Conservation (phyloP, 129 eudicot genomes). For the Kitagawia praeruptora region DNA sequence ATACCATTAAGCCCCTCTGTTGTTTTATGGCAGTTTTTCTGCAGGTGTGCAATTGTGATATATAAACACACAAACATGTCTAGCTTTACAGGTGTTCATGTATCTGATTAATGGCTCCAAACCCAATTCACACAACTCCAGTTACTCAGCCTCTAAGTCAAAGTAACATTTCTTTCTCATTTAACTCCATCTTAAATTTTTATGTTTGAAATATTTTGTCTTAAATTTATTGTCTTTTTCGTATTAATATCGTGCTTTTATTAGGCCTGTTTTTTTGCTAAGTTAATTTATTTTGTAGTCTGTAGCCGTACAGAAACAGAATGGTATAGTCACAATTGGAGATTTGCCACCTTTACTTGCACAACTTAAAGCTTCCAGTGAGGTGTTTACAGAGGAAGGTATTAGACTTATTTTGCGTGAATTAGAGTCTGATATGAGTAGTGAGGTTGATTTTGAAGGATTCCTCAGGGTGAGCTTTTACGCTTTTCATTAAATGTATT, state of each 20-base stretch:
- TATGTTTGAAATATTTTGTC: neutral
- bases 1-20: neutral
- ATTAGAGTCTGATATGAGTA: conserved; percentile 38
- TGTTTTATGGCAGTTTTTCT: neutral
- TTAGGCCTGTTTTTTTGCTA: neutral
- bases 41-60: neutral
- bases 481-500: neutral
- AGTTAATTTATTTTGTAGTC: conserved; percentile 37
- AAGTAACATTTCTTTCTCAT: conserved; percentile 26
- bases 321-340: conserved; percentile 45
- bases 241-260: neutral
- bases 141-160: conserved; percentile 67
- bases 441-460: conserved; percentile 69
- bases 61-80: conserved; percentile 32
- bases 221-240: neutral
- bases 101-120: conserved; percentile 92
- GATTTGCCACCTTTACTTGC: conserved; percentile 70
- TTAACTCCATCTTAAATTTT: neutral
- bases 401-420: conserved; percentile 36
- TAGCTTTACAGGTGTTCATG: conserved; percentile 73
- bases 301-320: conserved; percentile 33
- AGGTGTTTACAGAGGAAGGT: conserved; percentile 52
- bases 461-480: conserved; percentile 55
- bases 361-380: conserved; percentile 45
- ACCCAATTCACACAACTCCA: conserved; percentile 92